These are phyloP conservation scores for Modicella reniformis DNA, from an alignment of 371 early-diverging fungal genomes.

Conservation along the genomic window DNA sequence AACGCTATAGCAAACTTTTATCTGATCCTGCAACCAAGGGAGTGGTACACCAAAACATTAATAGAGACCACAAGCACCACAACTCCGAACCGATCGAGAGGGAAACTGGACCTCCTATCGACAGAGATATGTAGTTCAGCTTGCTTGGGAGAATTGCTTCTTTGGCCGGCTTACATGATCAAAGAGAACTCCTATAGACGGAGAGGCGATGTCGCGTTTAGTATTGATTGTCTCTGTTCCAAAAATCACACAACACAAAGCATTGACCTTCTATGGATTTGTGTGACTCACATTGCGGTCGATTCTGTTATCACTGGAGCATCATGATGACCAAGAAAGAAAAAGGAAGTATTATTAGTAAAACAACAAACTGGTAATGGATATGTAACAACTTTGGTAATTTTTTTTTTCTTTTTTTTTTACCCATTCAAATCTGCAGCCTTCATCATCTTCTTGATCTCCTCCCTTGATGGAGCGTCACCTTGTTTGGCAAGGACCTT, in stretches of 20 bases:
- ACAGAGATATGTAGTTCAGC: too few species aligned
- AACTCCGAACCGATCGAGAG: too few species aligned
- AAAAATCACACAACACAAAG: neutral
- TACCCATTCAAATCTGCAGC: constrained; percentile 60
- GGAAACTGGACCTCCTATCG: too few species aligned
- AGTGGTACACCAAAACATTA: too few species aligned
- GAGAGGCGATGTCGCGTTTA: neutral
- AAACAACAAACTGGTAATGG: too few species aligned
- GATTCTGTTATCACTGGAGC: constrained; percentile 12
- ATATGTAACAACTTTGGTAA: too few species aligned
- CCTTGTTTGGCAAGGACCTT: constrained; percentile 65
- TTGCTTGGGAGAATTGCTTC: too few species aligned
- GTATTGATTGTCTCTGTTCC: neutral
- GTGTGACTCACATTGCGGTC: constrained; percentile 7
- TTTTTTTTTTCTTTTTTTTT: too few species aligned
- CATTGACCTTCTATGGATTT: neutral
- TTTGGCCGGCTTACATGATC: too few species aligned
- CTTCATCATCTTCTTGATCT: constrained; percentile 75
- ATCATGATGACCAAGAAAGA: neutral
- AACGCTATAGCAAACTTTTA: too few species aligned
- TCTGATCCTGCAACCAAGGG: too few species aligned
- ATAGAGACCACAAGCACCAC: too few species aligned
- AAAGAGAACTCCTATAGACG: constrained; percentile 17
- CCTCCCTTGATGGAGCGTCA: constrained; percentile 70
- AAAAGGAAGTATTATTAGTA: neutral